Conservation (phyloP, 805 yeast genomes). For the Spencermartinsiella europaea region DNA sequence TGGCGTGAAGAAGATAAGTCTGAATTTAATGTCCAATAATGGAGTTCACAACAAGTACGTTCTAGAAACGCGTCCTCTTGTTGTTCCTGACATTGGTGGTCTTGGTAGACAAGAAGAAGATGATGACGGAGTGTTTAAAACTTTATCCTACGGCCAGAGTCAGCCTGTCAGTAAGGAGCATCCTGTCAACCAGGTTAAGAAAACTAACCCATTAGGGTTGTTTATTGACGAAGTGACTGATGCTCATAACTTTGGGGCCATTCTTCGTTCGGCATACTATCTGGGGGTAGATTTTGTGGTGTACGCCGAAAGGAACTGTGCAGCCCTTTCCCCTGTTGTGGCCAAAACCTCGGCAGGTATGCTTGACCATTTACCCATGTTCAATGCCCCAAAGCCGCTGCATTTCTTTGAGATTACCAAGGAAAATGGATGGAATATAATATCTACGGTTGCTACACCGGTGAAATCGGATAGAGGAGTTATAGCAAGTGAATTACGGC, state of each 20-base stretch:
- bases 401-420: conserved; percentile 53
- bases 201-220: conserved; percentile 56
- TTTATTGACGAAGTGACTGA: conserved; percentile 77
- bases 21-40: conserved; percentile 56
- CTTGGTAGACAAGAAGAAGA: conserved; percentile 28
- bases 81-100: conserved; percentile 29
- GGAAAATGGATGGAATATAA: conserved; percentile 62
- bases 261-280: conserved; percentile 71
- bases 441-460: conserved; percentile 50
- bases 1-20: conserved; percentile 39
- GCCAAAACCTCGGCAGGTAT: conserved; percentile 84
- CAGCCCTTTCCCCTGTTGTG: conserved; percentile 71
- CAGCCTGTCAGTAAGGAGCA: conserved; percentile 1
- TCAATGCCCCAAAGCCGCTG: conserved; percentile 52
- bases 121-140: neutral
- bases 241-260: conserved; percentile 84
- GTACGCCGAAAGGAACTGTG: conserved; percentile 62
- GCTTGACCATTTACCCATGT: conserved; percentile 64
- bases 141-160: neutral
- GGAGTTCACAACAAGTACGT: conserved; percentile 82
- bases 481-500: conserved; percentile 40
- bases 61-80: conserved; percentile 55
- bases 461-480: conserved; percentile 29
- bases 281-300: conserved; percentile 79
- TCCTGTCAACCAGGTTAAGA: neutral